Evolutionary conservation across 441 rosid species (phyloP).

Genomic region (Erodium chrysanthum): DNA sequence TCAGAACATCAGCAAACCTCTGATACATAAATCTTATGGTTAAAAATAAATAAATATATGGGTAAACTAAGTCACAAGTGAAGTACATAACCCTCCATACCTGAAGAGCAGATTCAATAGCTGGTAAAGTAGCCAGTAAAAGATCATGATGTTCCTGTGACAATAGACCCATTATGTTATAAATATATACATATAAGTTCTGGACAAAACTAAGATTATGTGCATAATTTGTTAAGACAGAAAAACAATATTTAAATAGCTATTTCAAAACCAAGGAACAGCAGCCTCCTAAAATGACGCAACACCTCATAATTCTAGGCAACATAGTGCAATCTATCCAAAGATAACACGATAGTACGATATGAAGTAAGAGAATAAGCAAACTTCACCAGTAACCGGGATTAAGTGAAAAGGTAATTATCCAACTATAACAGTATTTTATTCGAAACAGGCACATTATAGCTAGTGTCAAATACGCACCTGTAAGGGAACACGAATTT

Average conservation of each 20-base stretch:
- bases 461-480: slow-evolving; percentile 29
- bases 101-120: slow-evolving; percentile 75
- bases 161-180: slow-evolving; percentile 19
- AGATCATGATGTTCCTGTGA: slow-evolving; percentile 94
- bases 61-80: slow-evolving; percentile 21
- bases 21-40: slow-evolving; percentile 34
- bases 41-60: slow-evolving; percentile 17
- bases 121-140: slow-evolving; percentile 67
- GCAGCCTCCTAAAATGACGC: slow-evolving; percentile 11
- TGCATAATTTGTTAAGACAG: background rate
- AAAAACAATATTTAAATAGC: slow-evolving; percentile 7
- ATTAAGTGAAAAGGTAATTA: slow-evolving; percentile 7
- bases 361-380: background rate
- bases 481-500: slow-evolving; percentile 95
- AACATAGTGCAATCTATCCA: slow-evolving; percentile 9
- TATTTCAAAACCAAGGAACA: slow-evolving; percentile 13
- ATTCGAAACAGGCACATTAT: slow-evolving; percentile 2
- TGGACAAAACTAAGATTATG: slow-evolving; percentile 14
- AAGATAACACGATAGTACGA: slow-evolving; percentile 12
- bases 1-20: slow-evolving; percentile 70
- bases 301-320: background rate
- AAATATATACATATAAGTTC: slow-evolving; percentile 17
- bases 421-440: no score
- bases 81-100: slow-evolving; percentile 31
- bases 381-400: slow-evolving; percentile 12